Evolutionary conservation across 2,329 filamentous ascomycete genomes (phyloP), one percentile per base, ranked within the genome.

Genomic region (Colletotrichum karsti): DNA sequence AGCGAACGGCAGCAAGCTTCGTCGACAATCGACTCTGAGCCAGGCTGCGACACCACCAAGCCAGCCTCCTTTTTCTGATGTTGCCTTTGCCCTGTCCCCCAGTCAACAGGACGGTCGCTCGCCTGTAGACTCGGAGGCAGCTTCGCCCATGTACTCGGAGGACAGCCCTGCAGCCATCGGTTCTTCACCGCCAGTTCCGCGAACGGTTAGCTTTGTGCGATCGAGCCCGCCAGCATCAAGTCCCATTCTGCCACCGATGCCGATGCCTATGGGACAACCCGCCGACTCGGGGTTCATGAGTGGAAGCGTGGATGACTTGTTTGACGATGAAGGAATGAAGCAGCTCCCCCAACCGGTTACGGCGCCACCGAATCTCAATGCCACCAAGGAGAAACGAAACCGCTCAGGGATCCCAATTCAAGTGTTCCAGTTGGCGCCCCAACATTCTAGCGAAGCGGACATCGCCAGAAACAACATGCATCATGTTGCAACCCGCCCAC

Each of bases 241-340:
- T 76, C 96, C 95, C 2, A 86, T 90, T 46, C 84, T 94, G 55
- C 89, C 89, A 7, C 87, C 88, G 0, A 90, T 91, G 83, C 87
- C 83, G 0, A 81, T 85, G 22, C 77, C 90, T 26, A 89, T 90
- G 58, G 85, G 86, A 5, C 84, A 91, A 70, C 84, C 85, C 7
- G 93, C 85, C 8, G 93, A 97, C 76, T 95, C 93, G 13, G 93
- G 93, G 2, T 97, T 97, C 74, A 93, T 95, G 87, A 96, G 93
- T 75, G 92, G 92, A n/a, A 88, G 90, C 7, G 77, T 92, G 15
- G 87, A 92, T n/a, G 90, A 92, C 26, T 83, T 90, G 6, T 88
- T 93, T 67, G 91, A 91, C 39, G 89, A 93, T 24, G 85, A 89
- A 13, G 79, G 83, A 2, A 78, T 81, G 12, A 83, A 84, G 64